These are phyloP conservation scores for Aspergillus steynii DNA, from an alignment of 495 filamentous ascomycete species.

Conservation along the genomic window DNA sequence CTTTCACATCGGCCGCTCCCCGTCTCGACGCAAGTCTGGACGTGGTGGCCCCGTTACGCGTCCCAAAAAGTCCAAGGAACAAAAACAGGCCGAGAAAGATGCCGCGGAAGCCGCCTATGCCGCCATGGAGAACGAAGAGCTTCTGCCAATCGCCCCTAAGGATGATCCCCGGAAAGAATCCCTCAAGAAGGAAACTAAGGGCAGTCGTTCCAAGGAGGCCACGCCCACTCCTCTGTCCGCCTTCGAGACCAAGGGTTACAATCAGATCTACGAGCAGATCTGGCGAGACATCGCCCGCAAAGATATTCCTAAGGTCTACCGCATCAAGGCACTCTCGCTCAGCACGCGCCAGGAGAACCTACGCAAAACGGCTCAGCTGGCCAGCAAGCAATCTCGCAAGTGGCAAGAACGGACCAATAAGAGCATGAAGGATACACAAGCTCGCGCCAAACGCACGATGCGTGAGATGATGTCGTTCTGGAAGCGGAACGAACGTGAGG, in stretches of 20 bases:
- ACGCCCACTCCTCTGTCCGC: conserved; percentile 52
- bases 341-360: conserved; percentile 85
- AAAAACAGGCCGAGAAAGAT: conserved; percentile 95
- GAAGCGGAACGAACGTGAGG: conserved; percentile 98
- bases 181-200: conserved; percentile 60
- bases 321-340: conserved; percentile 79
- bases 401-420: conserved; percentile 99
- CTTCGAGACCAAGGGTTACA: conserved; percentile 88
- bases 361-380: conserved; percentile 95
- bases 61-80: conserved; percentile 89
- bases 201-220: conserved; percentile 58
- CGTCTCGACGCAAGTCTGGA: conserved; percentile 65
- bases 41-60: conserved; percentile 62
- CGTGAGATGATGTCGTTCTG: conserved; percentile 99
- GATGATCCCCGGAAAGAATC: conserved; percentile 58
- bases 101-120: conserved; percentile 85
- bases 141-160: conserved; percentile 59
- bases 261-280: conserved; percentile 97
- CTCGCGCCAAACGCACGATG: conserved; percentile 96
- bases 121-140: conserved; percentile 80
- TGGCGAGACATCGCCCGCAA: conserved; percentile 93
- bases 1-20: conserved; percentile 68
- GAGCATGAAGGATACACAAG: conserved; percentile 95
- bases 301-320: conserved; percentile 87
- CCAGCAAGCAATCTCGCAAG: conserved; percentile 93